Evolutionary conservation across 2,329 filamentous ascomycete genomes (phyloP).

Genomic region (Aspergillus proliferans): DNA sequence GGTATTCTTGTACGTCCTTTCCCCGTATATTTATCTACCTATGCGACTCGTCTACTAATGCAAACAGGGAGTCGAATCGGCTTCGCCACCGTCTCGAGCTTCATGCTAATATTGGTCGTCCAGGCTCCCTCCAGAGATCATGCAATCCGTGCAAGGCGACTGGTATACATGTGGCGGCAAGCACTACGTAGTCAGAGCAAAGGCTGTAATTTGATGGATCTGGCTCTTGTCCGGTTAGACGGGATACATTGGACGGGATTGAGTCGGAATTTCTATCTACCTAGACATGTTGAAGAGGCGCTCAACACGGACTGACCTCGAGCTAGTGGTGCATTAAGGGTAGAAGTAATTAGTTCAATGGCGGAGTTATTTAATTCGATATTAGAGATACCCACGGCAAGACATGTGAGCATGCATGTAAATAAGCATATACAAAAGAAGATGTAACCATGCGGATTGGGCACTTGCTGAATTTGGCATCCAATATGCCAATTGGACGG

Average conservation of each 20-base stretch:
- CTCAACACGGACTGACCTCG: neutral
- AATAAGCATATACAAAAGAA: too few relatives aligned
- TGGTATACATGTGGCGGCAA: slow-evolving; percentile 14
- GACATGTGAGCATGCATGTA: too few relatives aligned
- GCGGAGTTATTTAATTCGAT: too few relatives aligned
- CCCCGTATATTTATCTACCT: neutral
- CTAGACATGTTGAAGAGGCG: slow-evolving; percentile 5
- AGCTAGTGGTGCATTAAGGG: too few relatives aligned
- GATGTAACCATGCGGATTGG: too few relatives aligned
- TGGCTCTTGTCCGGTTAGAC: slow-evolving; percentile 14
- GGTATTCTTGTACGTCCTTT: slow-evolving; percentile 16
- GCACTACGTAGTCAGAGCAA: slow-evolving; percentile 11
- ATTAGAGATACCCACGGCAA: too few relatives aligned
- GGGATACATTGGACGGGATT: slow-evolving; percentile 12
- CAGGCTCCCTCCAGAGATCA: slow-evolving; percentile 13
- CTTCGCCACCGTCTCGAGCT: slow-evolving; percentile 15
- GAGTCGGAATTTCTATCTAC: slow-evolving; percentile 9
- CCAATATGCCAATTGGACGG: too few relatives aligned
- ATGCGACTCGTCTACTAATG: neutral
- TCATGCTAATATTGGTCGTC: slow-evolving; percentile 13
- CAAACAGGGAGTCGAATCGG: slow-evolving; percentile 12
- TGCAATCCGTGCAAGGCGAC: slow-evolving; percentile 4
- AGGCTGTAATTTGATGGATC: slow-evolving; percentile 12
- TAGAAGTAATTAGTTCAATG: too few relatives aligned
- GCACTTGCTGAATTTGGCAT: too few relatives aligned